phyloP scores from a whole-genome alignment of 306 rosid species.

The Inga leiocalycina region DNA sequence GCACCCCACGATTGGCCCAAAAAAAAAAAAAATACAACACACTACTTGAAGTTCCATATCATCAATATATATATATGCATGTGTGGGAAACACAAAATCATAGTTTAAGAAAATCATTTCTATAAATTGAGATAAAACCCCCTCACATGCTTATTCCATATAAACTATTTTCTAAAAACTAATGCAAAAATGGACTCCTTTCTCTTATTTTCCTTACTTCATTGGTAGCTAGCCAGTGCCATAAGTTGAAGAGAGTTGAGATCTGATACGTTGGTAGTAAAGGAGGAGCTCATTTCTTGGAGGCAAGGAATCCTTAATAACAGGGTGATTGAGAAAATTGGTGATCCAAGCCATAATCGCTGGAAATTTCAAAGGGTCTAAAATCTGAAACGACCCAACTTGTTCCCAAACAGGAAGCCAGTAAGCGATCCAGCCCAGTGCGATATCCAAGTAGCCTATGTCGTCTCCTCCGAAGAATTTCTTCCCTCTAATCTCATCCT shows the following conservation, averaged over 20 bases:
- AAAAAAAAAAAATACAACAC: no score
- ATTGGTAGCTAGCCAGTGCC: conserved; percentile 8
- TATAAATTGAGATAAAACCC: no score
- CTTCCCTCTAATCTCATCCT: conserved; percentile 36
- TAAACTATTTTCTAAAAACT: no score
- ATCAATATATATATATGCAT: no score
- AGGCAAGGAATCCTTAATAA: conserved; percentile 49
- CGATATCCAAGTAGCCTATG: conserved; percentile 44
- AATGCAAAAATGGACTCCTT: no score
- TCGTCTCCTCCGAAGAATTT: conserved; percentile 53
- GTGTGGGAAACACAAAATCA: no score
- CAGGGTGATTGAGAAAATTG: conserved; percentile 40
- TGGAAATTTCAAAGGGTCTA: conserved; percentile 48
- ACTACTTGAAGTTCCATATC: neutral
- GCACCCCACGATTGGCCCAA: no score
- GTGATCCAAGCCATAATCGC: conserved; percentile 41
- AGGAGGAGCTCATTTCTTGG: conserved; percentile 42
- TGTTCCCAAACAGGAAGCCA: conserved; percentile 11
- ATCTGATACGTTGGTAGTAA: conserved; percentile 37
- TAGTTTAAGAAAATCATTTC: no score
- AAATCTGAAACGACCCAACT: conserved; percentile 18
- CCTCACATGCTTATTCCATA: no score
- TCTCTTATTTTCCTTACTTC: neutral
- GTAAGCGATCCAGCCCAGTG: conserved; percentile 58
- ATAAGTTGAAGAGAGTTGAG: neutral